phyloP scores from a whole-genome alignment of 139 green algal genomes.

The Coelastrella sp. region DNA sequence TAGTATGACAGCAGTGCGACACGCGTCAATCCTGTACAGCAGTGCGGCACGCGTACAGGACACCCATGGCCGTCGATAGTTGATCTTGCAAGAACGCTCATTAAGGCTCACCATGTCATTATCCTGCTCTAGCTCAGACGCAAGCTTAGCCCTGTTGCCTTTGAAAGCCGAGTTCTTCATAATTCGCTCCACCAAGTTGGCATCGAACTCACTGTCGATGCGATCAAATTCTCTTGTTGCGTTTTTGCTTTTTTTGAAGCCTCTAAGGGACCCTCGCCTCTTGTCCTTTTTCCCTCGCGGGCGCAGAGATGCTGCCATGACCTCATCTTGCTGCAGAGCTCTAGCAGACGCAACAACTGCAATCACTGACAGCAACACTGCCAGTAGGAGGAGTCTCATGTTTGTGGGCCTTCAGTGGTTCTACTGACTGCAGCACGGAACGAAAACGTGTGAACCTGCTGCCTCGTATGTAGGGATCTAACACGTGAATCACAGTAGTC shows the following conservation, averaged over 20 bases:
- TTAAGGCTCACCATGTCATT: constrained; percentile 5
- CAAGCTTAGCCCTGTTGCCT: not conserved
- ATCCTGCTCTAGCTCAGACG: not conserved
- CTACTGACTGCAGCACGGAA: no score
- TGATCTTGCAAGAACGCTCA: not conserved
- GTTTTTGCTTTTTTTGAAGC: not conserved
- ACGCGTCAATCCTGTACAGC: no score
- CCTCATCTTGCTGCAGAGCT: not conserved
- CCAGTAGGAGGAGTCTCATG: no score
- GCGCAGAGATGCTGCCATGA: not conserved
- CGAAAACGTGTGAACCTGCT: no score
- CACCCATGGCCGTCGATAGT: not conserved
- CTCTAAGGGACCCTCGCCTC: not conserved
- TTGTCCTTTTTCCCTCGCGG: not conserved
- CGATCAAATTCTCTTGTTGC: not conserved
- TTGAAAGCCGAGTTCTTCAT: not conserved
- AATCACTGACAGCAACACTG: no score
- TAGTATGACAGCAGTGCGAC: no score
- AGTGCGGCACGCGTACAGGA: not conserved
- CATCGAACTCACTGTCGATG: not conserved
- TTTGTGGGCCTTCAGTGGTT: no score
- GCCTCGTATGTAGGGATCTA: no score
- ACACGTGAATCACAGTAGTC: no score
- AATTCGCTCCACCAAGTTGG: not conserved
- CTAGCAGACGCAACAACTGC: no score